Evolutionary conservation across 345 rosid genomes (phyloP), one percentile per base, ranked within the genome.

Genomic region (Ceriops decandra): DNA sequence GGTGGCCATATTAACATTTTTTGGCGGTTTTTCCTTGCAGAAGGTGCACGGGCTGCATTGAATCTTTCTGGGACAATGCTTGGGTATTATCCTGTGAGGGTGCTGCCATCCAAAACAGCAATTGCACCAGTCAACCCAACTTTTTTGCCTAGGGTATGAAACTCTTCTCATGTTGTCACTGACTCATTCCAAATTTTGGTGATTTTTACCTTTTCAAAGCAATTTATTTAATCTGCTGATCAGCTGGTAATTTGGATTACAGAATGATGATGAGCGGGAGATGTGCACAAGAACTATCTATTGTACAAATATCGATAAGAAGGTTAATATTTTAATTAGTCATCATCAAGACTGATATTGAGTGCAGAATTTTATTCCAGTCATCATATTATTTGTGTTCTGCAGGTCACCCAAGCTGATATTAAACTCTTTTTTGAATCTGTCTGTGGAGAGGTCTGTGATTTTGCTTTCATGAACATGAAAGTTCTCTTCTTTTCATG

Each of bases 101-200:
- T 92, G 71, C 82, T 90, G 77, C 98, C 98, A 35, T 92, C 97
- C 2, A 92, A 90, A 82, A 90, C 98, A 21, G 98, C 98, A 69
- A 92, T 92, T 68, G 98, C 98, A 53, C 98, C 97, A 15, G 98
- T 90, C 72, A 92, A 92, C 75, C 98, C 97, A 7, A 90, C 95
- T 7, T 86, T 90, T 82, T 84, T 92, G 85, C 97, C 98, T 3
- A 86, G 95, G 90, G 98, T 92, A 68, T 82, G 85, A 66, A 75
- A 31, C 21, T 11, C 66, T 60, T 64, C 31, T 53, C 52, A 52
- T 5, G 19, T 36, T 49, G 27, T 52, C 19, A 27, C 24, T 54
- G 11, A 28, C 30, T 31, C 8, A 35, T 62, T 9, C 16, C 22
- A 36, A 56, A 67, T 7, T 32, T 57, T 56, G 52, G 49, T 21